Evolutionary conservation across 148 eudicot species (phyloP), one percentile per base, ranked within the genome.

Genomic region (Amaranthus hypochondriacus): DNA sequence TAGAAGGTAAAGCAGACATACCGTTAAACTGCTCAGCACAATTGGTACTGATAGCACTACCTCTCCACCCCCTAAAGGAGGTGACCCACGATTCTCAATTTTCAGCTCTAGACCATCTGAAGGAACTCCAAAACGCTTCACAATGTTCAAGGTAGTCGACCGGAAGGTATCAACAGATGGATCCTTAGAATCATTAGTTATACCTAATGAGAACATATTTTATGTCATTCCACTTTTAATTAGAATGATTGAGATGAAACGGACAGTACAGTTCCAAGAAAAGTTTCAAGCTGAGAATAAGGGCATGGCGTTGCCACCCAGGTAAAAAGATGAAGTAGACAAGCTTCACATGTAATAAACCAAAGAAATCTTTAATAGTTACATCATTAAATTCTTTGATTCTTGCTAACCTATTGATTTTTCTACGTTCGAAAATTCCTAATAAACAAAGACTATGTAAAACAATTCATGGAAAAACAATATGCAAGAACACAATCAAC

Each of bases 41-140:
- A 85, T 81, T 7, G 97, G 99, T 54, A 95, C 84, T 2, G 97
- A 86, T 63, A 95, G 79, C 64, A 81, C 7, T 70, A 95, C 82
- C 84, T 87, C 94, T 74, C 99, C 99, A 63, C 99, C 98, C 56
- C 98, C 98, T 67, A 67, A 56, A 53, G 98, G 98, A 80, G 97
- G 88, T 59, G 82, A 87, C 28, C 97, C 98, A 7, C 98, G 89
- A 59, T 79, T 88, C 75, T 84, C 88, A 70, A 94, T 89, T 82
- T 88, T 91, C 77, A 94, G 82, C 61, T 86, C 90, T 77, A 94
- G 78, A 64, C 97, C 98, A 79, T 94, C 96, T 43, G 92, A 80
- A 68, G 90, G 85, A 75, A 91, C 89, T 77, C 95, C 98, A 74
- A 94, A 94, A 44, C 83, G 90, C 79, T 89, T 88, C 61, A 94